Conservation (phyloP, 1,284 basidiomycete species). For the Ustilago loliicola region DNA sequence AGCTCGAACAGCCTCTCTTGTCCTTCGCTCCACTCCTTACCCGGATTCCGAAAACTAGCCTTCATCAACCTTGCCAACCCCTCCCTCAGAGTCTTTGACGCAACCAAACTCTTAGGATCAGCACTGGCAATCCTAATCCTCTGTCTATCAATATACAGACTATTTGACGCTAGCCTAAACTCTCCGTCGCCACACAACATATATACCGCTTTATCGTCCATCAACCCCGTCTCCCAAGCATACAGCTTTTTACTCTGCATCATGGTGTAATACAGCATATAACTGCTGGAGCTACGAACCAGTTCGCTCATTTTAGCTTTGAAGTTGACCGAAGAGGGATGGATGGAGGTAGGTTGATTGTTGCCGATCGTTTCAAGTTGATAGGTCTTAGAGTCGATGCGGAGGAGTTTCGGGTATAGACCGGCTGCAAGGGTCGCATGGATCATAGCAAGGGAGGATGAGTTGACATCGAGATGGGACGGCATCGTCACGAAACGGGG, state of each 20-base stretch:
- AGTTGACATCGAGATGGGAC: conserved; percentile 79
- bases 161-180: conserved; percentile 83
- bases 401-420: conserved; percentile 90
- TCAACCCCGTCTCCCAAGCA: conserved; percentile 95
- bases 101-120: conserved; percentile 78
- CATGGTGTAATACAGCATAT: conserved; percentile 59
- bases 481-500: conserved; percentile 82
- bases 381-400: conserved; percentile 75
- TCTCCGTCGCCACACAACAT: conserved; percentile 93
- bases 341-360: conserved; percentile 84
- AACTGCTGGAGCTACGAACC: conserved; percentile 39
- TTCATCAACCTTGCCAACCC: conserved; percentile 79
- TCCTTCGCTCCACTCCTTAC: conserved; percentile 76
- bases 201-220: conserved; percentile 85
- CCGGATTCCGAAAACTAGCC: conserved; percentile 73
- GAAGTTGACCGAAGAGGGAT: conserved; percentile 78
- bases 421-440: conserved; percentile 88
- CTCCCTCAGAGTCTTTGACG: conserved; percentile 83
- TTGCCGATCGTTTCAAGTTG: conserved; percentile 88
- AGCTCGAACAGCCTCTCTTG: conserved; percentile 78
- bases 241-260: conserved; percentile 91
- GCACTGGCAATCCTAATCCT: conserved; percentile 80
- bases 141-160: conserved; percentile 86
- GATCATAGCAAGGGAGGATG: conserved; percentile 76
- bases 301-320: conserved; percentile 39